These are phyloP conservation scores for Aspergillus cavernicola DNA, from an alignment of 495 filamentous ascomycete species.

Conservation along the genomic window DNA sequence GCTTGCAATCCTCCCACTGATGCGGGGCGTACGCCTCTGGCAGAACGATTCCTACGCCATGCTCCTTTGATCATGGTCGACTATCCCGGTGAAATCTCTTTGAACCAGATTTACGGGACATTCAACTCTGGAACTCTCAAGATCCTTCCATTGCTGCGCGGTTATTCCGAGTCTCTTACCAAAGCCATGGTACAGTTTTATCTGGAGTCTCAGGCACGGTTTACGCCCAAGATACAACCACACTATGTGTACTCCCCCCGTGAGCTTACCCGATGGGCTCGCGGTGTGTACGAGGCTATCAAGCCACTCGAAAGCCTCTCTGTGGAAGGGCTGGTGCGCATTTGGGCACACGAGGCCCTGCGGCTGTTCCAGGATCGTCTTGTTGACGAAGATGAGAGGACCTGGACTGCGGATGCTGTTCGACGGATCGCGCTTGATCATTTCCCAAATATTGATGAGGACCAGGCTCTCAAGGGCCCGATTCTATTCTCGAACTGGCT, in stretches of 20 bases:
- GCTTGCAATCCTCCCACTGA: slow-evolving; percentile 99
- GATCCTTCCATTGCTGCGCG: slow-evolving; percentile 90
- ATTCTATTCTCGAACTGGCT: slow-evolving; percentile 99
- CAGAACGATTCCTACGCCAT: slow-evolving; percentile 87
- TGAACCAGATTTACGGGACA: slow-evolving; percentile 96
- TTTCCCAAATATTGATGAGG: slow-evolving; percentile 89
- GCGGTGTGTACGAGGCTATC: slow-evolving; percentile 95
- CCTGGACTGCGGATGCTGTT: slow-evolving; percentile 88
- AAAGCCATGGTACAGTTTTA: slow-evolving; percentile 99
- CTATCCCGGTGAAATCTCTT: slow-evolving; percentile 91
- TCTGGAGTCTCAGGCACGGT: slow-evolving; percentile 84
- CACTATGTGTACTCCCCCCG: slow-evolving; percentile 99
- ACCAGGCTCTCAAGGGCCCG: slow-evolving; percentile 83
- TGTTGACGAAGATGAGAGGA: slow-evolving; percentile 87
- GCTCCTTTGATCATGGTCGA: slow-evolving; percentile 98
- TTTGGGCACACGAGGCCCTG: slow-evolving; percentile 97
- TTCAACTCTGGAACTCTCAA: slow-evolving; percentile 97
- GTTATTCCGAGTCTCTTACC: slow-evolving; percentile 89
- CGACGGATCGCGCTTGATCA: slow-evolving; percentile 79
- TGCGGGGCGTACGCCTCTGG: slow-evolving; percentile 92
- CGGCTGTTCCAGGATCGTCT: slow-evolving; percentile 96
- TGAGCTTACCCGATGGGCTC: slow-evolving; percentile 95
- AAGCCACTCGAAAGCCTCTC: slow-evolving; percentile 81
- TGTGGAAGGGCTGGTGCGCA: slow-evolving; percentile 88
- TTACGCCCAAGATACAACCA: slow-evolving; percentile 93